Base-by-base conservation (phyloP, 257 asterid species). In the Gentiana macrophylla region DNA sequence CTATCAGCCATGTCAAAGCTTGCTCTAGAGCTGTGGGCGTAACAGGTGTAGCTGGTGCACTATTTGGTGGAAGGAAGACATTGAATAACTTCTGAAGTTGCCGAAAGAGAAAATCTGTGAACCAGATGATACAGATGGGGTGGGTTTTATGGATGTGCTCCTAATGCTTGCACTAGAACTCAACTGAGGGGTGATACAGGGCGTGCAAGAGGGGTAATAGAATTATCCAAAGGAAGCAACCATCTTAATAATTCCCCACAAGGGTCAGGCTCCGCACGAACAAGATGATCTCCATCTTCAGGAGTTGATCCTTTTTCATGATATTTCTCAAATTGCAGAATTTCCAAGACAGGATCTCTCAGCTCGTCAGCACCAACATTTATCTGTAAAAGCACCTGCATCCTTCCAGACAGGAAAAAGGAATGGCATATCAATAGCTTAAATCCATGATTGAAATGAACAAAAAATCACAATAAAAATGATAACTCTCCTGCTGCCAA, bases 361-460 rank as follows among this genome's bases (percentile, higher is more conserved):
- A 84, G 73, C 64, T 77, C 76, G 65, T 81, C 94, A 62, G 76
- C 79, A 64, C 89, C 89, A 66, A 92, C 77, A 76, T 82, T 85
- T 70, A 86, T 77, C 74, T 88, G 97, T 86, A 92, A 89, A 72
- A 88, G 94, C 67, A 92, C 94, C 99, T 92, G 99, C 94, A 86
- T 81, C 88, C 95, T 85, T 89, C 94, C 99, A 76, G 71, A 75
- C 78, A 87, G 74, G 65, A 82, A 77, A 70, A 74, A 67, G 63
- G 65, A 74, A 77, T 65, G 24, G 74, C 80, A 84, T 66, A 75
- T 82, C 77, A 76, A 74, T 56, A 63, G 74, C 49, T 59, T 57
- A 36, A 11, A 6, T 8, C 15, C 59, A 41, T 2, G 38, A 9
- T n/a, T 43, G n/a, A 13, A 34, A 57, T 0, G 35, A 38, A 33